phyloP scores from a whole-genome alignment of 371 early-diverging fungal genomes.

The Mucor circinelloides region DNA sequence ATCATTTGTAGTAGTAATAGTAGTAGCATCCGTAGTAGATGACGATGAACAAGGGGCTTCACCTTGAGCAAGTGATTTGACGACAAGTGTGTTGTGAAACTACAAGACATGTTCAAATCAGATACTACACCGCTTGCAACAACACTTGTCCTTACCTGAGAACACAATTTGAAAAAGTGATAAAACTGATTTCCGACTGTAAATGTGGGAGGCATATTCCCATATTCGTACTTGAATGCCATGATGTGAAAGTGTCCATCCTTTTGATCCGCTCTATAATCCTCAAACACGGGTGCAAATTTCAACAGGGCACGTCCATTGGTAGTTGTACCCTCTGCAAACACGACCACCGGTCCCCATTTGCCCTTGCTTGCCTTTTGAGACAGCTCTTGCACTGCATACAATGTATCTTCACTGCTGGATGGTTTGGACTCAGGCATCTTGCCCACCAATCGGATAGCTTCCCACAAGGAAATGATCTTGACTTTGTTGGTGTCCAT shows the following conservation, averaged over 20 bases:
- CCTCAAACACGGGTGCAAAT: slow-evolving; percentile 70
- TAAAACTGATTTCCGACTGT: slow-evolving; percentile 60
- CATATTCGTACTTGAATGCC: slow-evolving; percentile 76
- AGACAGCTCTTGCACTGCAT: slow-evolving; percentile 54
- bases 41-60: slow-evolving; percentile 33
- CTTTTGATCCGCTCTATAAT: slow-evolving; percentile 52
- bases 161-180: slow-evolving; percentile 64
- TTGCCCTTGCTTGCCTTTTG: slow-evolving; percentile 44
- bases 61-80: slow-evolving; percentile 53
- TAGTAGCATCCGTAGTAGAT: slow-evolving; percentile 34
- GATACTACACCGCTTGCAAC: too few relatives aligned
- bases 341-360: slow-evolving; percentile 77
- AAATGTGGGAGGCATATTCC: slow-evolving; percentile 68
- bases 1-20: slow-evolving; percentile 46
- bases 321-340: slow-evolving; percentile 90
- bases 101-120: not conserved
- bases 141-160: slow-evolving; percentile 45
- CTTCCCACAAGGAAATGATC: slow-evolving; percentile 58
- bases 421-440: slow-evolving; percentile 17
- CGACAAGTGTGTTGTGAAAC: slow-evolving; percentile 62
- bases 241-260: slow-evolving; percentile 59
- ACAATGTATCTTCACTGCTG: slow-evolving; percentile 16
- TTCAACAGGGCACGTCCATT: slow-evolving; percentile 86
- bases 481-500: slow-evolving; percentile 53
- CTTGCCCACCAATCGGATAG: slow-evolving; percentile 53